Evolutionary conservation across 208 protist species (phyloP).

Genomic region (Leishmania braziliensis): DNA sequence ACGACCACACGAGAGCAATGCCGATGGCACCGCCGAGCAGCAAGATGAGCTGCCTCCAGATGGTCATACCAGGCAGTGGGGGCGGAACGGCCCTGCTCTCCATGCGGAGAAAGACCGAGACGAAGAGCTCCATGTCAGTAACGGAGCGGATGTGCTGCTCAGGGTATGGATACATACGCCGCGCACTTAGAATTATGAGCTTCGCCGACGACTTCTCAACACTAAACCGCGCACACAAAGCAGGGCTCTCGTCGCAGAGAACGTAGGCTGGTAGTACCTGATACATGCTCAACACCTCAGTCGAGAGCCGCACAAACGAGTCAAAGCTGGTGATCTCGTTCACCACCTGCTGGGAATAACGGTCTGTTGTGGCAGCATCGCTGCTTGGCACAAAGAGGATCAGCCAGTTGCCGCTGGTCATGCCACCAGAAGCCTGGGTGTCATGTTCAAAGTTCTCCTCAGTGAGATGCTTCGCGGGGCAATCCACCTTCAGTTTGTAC

Average conservation of each 20-base stretch:
- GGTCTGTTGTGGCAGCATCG: constrained; percentile 19
- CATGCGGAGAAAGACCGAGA: constrained; percentile 26
- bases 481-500: constrained; percentile 15
- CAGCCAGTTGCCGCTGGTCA: constrained; percentile 36
- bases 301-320: constrained; percentile 15
- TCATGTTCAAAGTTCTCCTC: constrained; percentile 27
- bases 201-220: constrained; percentile 8
- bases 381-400: constrained; percentile 31
- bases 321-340: constrained; percentile 22
- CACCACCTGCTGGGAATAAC: constrained; percentile 20
- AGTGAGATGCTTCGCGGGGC: constrained; percentile 16
- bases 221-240: constrained; percentile 21
- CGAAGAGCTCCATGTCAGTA: constrained; percentile 30
- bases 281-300: constrained; percentile 11
- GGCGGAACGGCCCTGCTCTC: constrained; percentile 29
- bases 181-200: constrained; percentile 15
- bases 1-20: constrained; percentile 26
- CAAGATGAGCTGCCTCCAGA: constrained; percentile 22
- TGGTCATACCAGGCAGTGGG: constrained; percentile 1
- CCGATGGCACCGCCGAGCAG: constrained; percentile 21
- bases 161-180: constrained; percentile 27
- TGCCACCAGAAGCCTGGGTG: constrained; percentile 27
- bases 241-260: constrained; percentile 28
- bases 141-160: constrained; percentile 18
- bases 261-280: constrained; percentile 31